Conservation (phyloP, 1,284 basidiomycete genomes). For the Phaffia rhodozyma region DNA sequence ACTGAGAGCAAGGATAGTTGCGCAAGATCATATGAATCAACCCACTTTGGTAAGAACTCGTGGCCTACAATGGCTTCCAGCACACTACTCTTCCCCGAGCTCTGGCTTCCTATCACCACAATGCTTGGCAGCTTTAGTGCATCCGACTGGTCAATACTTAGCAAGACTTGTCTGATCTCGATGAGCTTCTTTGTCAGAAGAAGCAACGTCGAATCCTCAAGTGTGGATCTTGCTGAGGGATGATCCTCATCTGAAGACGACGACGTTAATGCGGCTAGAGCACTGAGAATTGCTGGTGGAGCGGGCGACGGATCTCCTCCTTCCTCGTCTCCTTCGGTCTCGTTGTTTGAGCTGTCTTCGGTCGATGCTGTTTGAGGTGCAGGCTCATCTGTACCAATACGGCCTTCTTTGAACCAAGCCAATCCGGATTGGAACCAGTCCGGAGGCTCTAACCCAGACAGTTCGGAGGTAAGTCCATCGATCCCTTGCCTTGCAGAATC, state of each 20-base stretch:
- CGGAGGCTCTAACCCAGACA: conserved; percentile 9
- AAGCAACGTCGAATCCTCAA: conserved; percentile 44
- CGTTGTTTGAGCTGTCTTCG: conserved; percentile 1
- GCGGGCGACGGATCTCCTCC: conserved; percentile 31
- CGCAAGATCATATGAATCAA: conserved; percentile 18
- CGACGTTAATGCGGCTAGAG: conserved; percentile 52
- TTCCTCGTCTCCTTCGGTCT: conserved; percentile 18
- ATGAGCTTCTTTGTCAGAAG: conserved; percentile 90
- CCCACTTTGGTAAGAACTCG: conserved; percentile 93
- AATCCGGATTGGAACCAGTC: conserved; percentile 15
- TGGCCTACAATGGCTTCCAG: conserved; percentile 96
- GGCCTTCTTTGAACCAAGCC: conserved; percentile 16
- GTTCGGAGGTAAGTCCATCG: neutral
- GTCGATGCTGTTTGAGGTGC: conserved; percentile 9
- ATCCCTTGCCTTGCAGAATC: neutral
- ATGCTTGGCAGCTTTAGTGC: conserved; percentile 89
- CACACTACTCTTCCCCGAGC: conserved; percentile 94
- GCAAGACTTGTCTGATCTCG: conserved; percentile 83
- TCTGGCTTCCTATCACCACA: conserved; percentile 96
- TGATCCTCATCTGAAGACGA: conserved; percentile 26
- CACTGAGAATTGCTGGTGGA: conserved; percentile 39
- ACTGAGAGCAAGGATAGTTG: neutral
- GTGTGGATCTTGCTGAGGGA: conserved; percentile 28
- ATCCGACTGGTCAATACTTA: conserved; percentile 91
- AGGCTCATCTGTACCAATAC: conserved; percentile 3